Base-by-base conservation (phyloP, 2,329 filamentous ascomycete species). In the Colletotrichum sp. region DNA sequence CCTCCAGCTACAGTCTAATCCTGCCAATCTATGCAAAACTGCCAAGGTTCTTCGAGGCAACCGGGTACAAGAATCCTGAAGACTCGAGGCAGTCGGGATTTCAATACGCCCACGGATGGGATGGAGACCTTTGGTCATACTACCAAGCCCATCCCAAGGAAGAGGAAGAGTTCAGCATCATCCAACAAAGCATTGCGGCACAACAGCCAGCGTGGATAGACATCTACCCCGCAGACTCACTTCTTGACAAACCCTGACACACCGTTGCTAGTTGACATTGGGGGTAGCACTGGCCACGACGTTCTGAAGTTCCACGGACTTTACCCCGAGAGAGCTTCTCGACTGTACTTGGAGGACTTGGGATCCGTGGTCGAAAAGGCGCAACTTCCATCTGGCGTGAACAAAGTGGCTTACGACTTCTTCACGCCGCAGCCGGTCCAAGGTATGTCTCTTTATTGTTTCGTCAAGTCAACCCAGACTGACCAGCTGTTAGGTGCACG, bases 401-500 rank as follows among this genome's bases (percentile, higher is more conserved):
- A 55, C 15, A 57, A 33, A 7, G 33, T 68, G 5, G 78, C 78
- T 11, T 84, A 85, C 73, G 79, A 83, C 76, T 83, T 86, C 72
- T 84, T 85, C 78, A 70, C 78, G 31, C 81, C 81, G 1, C 84
- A 86, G 75, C 76, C 81, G 1, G 77, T 82, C 8, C 66, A 79
- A 24, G 55, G 63, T 67, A 11, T 27, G 51, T 34, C 54, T 8
- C 3, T 12, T 12, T 18, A 2, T 16, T 18, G 4, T 1, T 29
- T 16, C 1, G 0, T 18, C 21, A 24, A 9, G 43, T 15, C 6
- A 8, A 11, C 6, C 29, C 11, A 0, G 24, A 0, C 1, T 34
- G 0, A 9, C 59, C 3, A 1, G 33, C 5, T 6, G 2, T 6
- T 8, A 67, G 64, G 63, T 11, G 88, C 85, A 8, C 87, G 87